Conservation (phyloP, 2,329 filamentous ascomycete species). For the Penicillium hordei region DNA sequence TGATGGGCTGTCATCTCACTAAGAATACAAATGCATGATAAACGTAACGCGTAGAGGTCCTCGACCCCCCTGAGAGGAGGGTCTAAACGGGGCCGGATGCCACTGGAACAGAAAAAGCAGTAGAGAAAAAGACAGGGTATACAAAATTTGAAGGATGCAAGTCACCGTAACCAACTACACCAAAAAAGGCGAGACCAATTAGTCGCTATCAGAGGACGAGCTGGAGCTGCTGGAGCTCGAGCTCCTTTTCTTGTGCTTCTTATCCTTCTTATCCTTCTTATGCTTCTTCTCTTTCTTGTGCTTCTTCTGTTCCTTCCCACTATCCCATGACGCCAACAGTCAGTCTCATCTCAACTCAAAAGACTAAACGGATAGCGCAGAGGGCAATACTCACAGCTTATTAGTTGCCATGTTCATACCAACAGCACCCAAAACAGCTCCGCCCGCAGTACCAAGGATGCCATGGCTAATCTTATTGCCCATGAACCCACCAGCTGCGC, state of each 20-base stretch:
- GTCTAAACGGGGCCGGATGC: not conserved
- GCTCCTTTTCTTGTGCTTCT: constrained; percentile 18
- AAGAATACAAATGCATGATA: constrained; percentile 3
- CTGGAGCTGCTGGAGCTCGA: constrained; percentile 17
- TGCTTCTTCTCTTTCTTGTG: constrained; percentile 20
- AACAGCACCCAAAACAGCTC: constrained; percentile 22
- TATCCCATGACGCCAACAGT: not conserved
- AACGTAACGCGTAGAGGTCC: not conserved
- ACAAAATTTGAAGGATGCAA: not conserved
- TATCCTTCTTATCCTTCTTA: constrained; percentile 19
- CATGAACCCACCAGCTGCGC: constrained; percentile 21
- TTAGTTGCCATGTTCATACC: constrained; percentile 19
- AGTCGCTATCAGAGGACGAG: constrained; percentile 16
- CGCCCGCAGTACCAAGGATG: constrained; percentile 18
- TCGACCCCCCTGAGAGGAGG: not conserved
- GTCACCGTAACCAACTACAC: not conserved
- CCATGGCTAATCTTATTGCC: constrained; percentile 23
- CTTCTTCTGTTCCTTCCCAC: constrained; percentile 18
- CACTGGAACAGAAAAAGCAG: not conserved
- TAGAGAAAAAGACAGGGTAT: not conserved
- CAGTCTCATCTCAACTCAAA: not conserved
- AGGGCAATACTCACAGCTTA: constrained; percentile 14
- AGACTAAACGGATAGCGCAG: not conserved
- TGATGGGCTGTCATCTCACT: not conserved
- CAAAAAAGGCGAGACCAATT: not conserved